Conservation (phyloP, 192 early-diverging fungal genomes). For the Coemansia sp. region DNA sequence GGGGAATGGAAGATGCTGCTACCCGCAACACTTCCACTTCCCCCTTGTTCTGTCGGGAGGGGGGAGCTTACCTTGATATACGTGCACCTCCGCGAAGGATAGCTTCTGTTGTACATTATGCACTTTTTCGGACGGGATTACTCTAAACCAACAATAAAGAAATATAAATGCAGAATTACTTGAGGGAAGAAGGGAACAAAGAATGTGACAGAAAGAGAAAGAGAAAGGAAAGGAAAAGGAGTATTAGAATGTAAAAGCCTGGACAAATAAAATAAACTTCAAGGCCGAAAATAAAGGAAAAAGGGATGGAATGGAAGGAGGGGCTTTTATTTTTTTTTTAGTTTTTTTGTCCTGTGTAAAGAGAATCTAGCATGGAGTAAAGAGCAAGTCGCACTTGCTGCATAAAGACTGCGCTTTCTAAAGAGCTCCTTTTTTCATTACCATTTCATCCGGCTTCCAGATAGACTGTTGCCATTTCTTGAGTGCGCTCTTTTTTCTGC, state of each 20-base stretch:
- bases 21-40: not conserved
- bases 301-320: not conserved
- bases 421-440: no score
- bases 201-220: not conserved
- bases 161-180: conserved; percentile 1
- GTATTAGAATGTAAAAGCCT: not conserved
- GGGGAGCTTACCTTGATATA: conserved; percentile 44
- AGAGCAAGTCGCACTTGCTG: no score
- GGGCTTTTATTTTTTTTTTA: not conserved
- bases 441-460: no score
- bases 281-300: not conserved
- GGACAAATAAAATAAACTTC: conserved; percentile 2
- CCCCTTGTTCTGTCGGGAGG: not conserved
- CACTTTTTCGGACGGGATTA: not conserved
- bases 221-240: not conserved
- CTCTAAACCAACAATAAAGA: not conserved
- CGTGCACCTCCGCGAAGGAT: conserved; percentile 35
- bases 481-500: no score
- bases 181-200: not conserved
- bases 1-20: not conserved
- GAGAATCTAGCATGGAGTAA: no score
- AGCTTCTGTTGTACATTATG: conserved; percentile 46
- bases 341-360: no score
- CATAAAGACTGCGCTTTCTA: no score
- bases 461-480: no score